A percentile compares a stretch with the other conserved stretches of the same genome.
These are phyloP conservation scores for Leccinum proliferum DNA, from an alignment of 1,284 basidiomycete species.

Conservation along the genomic window DNA sequence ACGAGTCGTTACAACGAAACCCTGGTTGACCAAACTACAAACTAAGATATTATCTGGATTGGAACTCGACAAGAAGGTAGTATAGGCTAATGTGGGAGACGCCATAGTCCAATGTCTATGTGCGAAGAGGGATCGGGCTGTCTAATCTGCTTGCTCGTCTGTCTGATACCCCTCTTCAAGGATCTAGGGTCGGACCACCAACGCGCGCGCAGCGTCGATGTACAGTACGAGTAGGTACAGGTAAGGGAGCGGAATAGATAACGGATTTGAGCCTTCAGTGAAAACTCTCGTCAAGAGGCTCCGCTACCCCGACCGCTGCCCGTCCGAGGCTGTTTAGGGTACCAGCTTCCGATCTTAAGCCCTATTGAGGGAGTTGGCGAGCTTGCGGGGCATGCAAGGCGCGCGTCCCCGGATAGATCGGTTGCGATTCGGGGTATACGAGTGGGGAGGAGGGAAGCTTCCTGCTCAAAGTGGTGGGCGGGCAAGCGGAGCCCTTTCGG, in stretches of 20 bases:
- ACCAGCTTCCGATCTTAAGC: not conserved
- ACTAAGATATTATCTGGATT: too few species aligned
- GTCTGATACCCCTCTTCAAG: not conserved
- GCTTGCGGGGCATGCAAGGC: not conserved
- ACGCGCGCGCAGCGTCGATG: not conserved
- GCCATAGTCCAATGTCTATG: not conserved
- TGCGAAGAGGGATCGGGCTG: not conserved
- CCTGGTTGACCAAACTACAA: too few species aligned
- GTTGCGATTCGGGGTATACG: not conserved
- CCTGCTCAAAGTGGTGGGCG: not conserved
- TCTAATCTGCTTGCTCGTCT: not conserved
- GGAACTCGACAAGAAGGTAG: too few species aligned
- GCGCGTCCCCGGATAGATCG: not conserved
- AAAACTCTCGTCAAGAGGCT: not conserved
- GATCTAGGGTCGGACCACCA: not conserved
- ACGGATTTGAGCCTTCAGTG: not conserved
- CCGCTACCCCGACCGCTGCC: not conserved
- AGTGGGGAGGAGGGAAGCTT: not conserved
- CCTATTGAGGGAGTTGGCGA: not conserved
- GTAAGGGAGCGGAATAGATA: not conserved
- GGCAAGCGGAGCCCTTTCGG: not conserved
- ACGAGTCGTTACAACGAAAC: too few species aligned
- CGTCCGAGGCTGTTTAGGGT: not conserved
- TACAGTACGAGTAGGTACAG: not conserved
- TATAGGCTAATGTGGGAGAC: too few species aligned